Evolutionary conservation across 2,329 filamentous ascomycete genomes (phyloP).

Genomic region (Ascosphaera aggregata): DNA sequence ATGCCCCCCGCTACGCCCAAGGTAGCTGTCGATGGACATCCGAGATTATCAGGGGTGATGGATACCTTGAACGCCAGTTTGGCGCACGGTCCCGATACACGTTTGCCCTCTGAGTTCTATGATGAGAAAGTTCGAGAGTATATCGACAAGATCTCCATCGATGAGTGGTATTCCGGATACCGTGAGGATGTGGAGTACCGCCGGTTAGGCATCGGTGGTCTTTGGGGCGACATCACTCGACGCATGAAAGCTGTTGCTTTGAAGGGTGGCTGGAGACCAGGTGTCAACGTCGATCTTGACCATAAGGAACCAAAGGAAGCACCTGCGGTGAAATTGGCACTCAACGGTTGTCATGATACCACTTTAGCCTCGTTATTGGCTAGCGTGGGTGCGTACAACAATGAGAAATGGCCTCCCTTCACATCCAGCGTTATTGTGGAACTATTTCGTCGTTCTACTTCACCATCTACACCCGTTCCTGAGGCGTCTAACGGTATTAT

Average conservation of each 20-base stretch:
- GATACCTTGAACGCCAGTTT: conserved; percentile 79
- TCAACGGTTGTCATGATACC: conserved; percentile 83
- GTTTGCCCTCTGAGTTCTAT: conserved; percentile 69
- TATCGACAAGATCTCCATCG: conserved; percentile 49
- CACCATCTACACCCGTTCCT: conserved; percentile 9
- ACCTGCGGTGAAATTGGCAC: conserved; percentile 42
- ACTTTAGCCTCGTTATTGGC: conserved; percentile 61
- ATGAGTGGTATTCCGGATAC: conserved; percentile 89
- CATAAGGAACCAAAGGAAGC: conserved; percentile 16
- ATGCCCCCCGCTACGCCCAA: conserved; percentile 48
- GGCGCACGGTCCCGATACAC: conserved; percentile 60
- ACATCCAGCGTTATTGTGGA: conserved; percentile 84
- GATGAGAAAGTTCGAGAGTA: conserved; percentile 46
- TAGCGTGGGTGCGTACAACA: conserved; percentile 56
- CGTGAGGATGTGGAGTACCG: conserved; percentile 68
- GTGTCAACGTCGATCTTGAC: conserved; percentile 25
- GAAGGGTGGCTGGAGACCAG: conserved; percentile 32
- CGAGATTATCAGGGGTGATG: conserved; percentile 73
- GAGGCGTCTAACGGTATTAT: conserved; percentile 6
- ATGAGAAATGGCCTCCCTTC: conserved; percentile 67
- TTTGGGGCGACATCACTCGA: conserved; percentile 63
- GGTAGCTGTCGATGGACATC: conserved; percentile 64
- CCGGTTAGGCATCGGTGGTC: conserved; percentile 60
- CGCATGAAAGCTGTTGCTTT: conserved; percentile 44
- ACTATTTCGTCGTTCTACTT: conserved; percentile 35